Evolutionary conservation across 1,139 yeast genomes (phyloP), one percentile per base, ranked within the genome.

Genomic region (Citeromyces hawaiiensis): DNA sequence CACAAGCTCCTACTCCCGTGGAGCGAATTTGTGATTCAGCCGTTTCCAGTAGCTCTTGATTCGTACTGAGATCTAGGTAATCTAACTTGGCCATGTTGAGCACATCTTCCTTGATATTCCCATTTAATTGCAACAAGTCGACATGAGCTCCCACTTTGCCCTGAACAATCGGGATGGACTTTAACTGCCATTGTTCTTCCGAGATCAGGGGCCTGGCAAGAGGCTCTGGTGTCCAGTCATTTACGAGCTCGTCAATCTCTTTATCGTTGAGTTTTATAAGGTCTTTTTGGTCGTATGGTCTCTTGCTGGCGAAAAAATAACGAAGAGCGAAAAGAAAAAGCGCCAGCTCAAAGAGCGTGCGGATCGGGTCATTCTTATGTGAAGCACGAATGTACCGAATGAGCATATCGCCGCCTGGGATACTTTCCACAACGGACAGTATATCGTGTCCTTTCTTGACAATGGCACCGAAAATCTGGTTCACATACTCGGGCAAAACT

Each of bases 1-100:
- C 96, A 66, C 99, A 91, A 1, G 97, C 93, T 46, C 99, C 98
- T 39, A 91, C 97, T 53, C 99, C 99, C 43, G 83, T 76, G 42
- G 68, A 66, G 37, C 67, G 65, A 45, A 91, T 77, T 25, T 76
- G 70, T 23, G 63, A 56, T 42, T 71, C 67, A 4, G 91, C 87
- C 14, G 67, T 71, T n/a, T 65, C 58, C 43, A 64, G 65, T 33
- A 87, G 65, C 14, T 47, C 55, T 14, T 61, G 59, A 48, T 70
- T 63, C 36, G 60, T 59, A 40, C 75, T 70, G 54, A 83, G 63
- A 49, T 72, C 70, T 50, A 86, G 66, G 46, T 73, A 79, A 57
- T 81, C 86, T 44, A 64, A 60, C 1, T 81, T 66, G 3, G 83
- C 70, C 52, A 87, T 66, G 54, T 86, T 83, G 46, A 70, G 60